Conservation (phyloP, 208 protist genomes). For the Leishmania amazonensis region DNA sequence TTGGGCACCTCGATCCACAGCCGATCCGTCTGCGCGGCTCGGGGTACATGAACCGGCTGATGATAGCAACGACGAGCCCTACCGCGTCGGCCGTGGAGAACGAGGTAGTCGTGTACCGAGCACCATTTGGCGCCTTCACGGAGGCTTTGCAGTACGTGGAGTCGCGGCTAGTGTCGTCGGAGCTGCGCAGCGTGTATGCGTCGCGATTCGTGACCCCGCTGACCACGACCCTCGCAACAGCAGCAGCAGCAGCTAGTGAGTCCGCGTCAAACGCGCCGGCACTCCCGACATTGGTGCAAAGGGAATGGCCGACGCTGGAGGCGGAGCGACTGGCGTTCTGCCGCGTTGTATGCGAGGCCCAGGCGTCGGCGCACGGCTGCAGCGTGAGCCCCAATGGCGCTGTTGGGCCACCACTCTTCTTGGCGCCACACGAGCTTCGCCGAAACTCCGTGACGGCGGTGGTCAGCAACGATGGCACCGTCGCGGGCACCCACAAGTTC, state of each 20-base stretch:
- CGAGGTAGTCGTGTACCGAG: constrained; percentile 12
- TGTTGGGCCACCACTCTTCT: constrained; percentile 10
- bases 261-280: constrained; percentile 7
- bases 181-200: constrained; percentile 8
- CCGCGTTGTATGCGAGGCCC: constrained; percentile 25
- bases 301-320: constrained; percentile 48
- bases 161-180: not conserved
- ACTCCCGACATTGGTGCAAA: constrained; percentile 15
- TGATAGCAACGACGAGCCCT: constrained; percentile 28
- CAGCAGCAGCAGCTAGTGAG: not conserved
- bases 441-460: constrained; percentile 57
- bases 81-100: not conserved
- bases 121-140: constrained; percentile 20
- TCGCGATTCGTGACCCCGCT: constrained; percentile 8
- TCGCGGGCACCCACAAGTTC: constrained; percentile 37
- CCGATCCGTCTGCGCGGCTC: constrained; percentile 74
- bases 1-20: constrained; percentile 94
- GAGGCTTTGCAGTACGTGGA: constrained; percentile 26
- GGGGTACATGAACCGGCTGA: constrained; percentile 70
- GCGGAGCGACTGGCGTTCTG: constrained; percentile 83
- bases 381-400: not conserved
- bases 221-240: not conserved
- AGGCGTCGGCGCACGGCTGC: not conserved
- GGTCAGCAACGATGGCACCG: constrained; percentile 8
- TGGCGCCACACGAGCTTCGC: constrained; percentile 38